Conservation (phyloP, 1,284 basidiomycete genomes). For the Mycocalia duriaeana region DNA sequence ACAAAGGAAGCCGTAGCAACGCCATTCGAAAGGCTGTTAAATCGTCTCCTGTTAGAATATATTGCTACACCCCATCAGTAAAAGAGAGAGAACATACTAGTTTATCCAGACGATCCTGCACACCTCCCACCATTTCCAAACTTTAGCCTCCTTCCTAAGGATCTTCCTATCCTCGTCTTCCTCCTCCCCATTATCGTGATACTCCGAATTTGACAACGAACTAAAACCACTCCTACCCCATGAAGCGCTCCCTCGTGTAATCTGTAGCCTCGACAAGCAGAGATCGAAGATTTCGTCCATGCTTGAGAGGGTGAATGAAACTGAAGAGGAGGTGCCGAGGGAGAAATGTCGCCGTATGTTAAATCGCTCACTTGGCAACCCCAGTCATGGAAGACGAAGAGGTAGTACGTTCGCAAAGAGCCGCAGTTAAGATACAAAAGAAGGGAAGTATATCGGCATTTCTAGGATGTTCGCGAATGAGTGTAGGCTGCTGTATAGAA, state of each 20-base stretch:
- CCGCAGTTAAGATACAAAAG: slow-evolving; percentile 34
- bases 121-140: slow-evolving; percentile 65
- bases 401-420: slow-evolving; percentile 48
- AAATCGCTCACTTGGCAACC: slow-evolving; percentile 33
- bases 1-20: slow-evolving; percentile 53
- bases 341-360: slow-evolving; percentile 53
- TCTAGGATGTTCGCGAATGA: slow-evolving; percentile 70
- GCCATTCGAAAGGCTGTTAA: slow-evolving; percentile 34
- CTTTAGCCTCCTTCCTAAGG: slow-evolving; percentile 53
- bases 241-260: slow-evolving; percentile 37
- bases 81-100: slow-evolving; percentile 38
- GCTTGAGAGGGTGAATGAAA: slow-evolving; percentile 22
- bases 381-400: slow-evolving; percentile 28
- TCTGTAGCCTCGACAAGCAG: slow-evolving; percentile 55
- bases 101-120: slow-evolving; percentile 55
- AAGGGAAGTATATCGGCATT: slow-evolving; percentile 55
- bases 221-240: slow-evolving; percentile 26
- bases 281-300: slow-evolving; percentile 57
- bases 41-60: slow-evolving; percentile 29
- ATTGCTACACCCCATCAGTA: too few relatives aligned
- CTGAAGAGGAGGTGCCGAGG: too few relatives aligned
- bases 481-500: slow-evolving; percentile 27
- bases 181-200: slow-evolving; percentile 6
- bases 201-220: neutral
- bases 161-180: slow-evolving; percentile 34